phyloP scores from a whole-genome alignment of 805 yeast genomes.

The Spathaspora girioi region DNA sequence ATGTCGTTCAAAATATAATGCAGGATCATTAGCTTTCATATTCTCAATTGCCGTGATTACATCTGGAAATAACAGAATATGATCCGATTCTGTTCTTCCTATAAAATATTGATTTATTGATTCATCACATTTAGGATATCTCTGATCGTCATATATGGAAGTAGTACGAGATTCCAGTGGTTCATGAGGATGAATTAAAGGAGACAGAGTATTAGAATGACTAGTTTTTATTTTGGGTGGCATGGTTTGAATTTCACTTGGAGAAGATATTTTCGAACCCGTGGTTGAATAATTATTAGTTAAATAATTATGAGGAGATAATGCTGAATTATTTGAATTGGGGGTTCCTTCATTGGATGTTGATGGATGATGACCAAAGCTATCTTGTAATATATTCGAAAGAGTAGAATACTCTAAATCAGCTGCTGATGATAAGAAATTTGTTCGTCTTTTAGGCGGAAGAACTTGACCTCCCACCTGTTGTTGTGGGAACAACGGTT shows the following conservation, averaged over 20 bases:
- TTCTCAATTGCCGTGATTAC: conserved; percentile 44
- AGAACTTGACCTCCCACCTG: neutral
- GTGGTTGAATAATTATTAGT: conserved; percentile 3
- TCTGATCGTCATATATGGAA: conserved; percentile 14
- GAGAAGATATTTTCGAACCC: neutral
- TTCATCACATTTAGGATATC: conserved; percentile 49
- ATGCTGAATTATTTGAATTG: conserved; percentile 23
- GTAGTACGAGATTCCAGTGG: neutral
- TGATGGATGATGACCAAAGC: conserved; percentile 24
- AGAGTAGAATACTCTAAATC: conserved; percentile 69
- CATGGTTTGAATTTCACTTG: neutral
- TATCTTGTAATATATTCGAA: conserved; percentile 59
- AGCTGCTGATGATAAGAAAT: conserved; percentile 67
- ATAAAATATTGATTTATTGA: conserved; percentile 65
- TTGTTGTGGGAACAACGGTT: neutral
- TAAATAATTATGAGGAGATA: conserved; percentile 26
- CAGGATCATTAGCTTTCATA: conserved; percentile 38
- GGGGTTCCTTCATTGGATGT: conserved; percentile 39
- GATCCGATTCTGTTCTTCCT: conserved; percentile 47
- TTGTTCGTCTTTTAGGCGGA: conserved; percentile 24
- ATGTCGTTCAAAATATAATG: conserved; percentile 33
- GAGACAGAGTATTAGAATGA: conserved; percentile 2
- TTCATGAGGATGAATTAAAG: conserved; percentile 1
- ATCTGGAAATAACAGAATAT: conserved; percentile 53
- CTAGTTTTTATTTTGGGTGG: neutral